These are phyloP conservation scores for Phytophthora macrochlamydospora DNA, from an alignment of 352 stramenopile species.

Conservation along the genomic window DNA sequence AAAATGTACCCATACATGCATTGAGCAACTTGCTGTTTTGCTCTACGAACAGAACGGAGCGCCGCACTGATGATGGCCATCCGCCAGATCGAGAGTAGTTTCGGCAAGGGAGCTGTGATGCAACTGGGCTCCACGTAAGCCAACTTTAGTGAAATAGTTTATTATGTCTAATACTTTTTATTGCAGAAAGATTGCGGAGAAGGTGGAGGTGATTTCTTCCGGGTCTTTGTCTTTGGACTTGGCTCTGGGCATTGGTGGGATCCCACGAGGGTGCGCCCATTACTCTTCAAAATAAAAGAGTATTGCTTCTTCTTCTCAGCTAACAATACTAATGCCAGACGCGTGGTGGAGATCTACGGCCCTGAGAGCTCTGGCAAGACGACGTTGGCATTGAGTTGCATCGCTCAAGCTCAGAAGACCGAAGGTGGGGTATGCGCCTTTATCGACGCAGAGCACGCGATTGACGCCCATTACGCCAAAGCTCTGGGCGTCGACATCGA, in stretches of 20 bases:
- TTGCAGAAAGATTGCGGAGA: slow-evolving; percentile 79
- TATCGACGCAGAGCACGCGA: slow-evolving; percentile 98
- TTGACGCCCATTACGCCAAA: slow-evolving; percentile 96
- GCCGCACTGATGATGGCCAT: slow-evolving; percentile 94
- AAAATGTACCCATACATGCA: background rate
- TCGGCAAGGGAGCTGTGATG: slow-evolving; percentile 97
- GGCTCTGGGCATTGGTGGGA: slow-evolving; percentile 91
- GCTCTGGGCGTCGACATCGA: slow-evolving; percentile 95
- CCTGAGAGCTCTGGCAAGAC: slow-evolving; percentile 98
- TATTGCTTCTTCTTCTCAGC: background rate
- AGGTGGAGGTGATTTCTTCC: slow-evolving; percentile 94
- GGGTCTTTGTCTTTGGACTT: slow-evolving; percentile 95
- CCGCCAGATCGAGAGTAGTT: slow-evolving; percentile 95
- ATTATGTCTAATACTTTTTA: background rate
- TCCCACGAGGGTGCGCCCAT: slow-evolving; percentile 88
- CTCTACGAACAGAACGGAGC: slow-evolving; percentile 57
- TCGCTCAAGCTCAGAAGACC: slow-evolving; percentile 95
- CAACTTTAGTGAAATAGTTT: slow-evolving; percentile 10
- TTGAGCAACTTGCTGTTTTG: background rate
- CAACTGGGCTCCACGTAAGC: slow-evolving; percentile 92
- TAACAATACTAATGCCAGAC: slow-evolving; percentile 42
- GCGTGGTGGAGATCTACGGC: slow-evolving; percentile 99
- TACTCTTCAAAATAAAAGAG: background rate
- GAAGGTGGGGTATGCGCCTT: slow-evolving; percentile 95
- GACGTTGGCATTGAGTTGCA: slow-evolving; percentile 96